Evolutionary conservation across 2,329 filamentous ascomycete species (phyloP).

Genomic region (Shiraia sp.): DNA sequence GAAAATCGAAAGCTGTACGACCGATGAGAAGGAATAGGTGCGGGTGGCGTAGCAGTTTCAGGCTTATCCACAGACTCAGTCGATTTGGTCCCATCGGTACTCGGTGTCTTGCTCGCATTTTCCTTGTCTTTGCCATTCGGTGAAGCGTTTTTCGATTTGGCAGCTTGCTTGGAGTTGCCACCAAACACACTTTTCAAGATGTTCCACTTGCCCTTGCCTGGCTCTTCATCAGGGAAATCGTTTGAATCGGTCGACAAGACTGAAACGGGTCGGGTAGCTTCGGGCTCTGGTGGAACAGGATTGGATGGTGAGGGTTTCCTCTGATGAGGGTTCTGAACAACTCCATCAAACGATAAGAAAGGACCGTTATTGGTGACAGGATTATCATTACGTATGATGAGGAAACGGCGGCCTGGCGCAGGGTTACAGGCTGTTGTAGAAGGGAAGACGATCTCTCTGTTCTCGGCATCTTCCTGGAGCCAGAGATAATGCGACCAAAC

Average conservation of each 20-base stretch:
- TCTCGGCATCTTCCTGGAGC: constrained; percentile 69
- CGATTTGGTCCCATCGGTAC: constrained; percentile 8
- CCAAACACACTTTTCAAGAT: constrained; percentile 67
- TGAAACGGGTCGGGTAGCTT: constrained; percentile 33
- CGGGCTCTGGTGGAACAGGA: constrained; percentile 24
- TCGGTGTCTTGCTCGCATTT: constrained; percentile 18
- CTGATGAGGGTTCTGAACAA: constrained; percentile 49
- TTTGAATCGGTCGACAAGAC: constrained; percentile 34
- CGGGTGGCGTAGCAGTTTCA: constrained; percentile 15
- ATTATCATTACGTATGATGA: constrained; percentile 84
- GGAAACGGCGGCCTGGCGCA: constrained; percentile 80
- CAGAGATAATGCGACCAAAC: constrained; percentile 81
- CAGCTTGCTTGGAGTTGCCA: constrained; percentile 48
- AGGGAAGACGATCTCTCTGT: constrained; percentile 59
- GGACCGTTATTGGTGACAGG: constrained; percentile 57
- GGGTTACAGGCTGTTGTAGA: constrained; percentile 83
- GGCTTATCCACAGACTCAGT: constrained; percentile 11
- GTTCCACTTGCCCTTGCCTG: constrained; percentile 63
- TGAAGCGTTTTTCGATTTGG: constrained; percentile 46
- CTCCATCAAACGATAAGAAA: constrained; percentile 68
- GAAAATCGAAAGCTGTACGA: constrained; percentile 75
- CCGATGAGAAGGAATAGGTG: constrained; percentile 56
- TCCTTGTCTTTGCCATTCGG: constrained; percentile 29
- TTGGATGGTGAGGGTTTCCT: constrained; percentile 29
- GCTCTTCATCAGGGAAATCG: constrained; percentile 40